Evolutionary conservation across 192 early-diverging fungal species (phyloP).

Genomic region (Paraglomus occultum): DNA sequence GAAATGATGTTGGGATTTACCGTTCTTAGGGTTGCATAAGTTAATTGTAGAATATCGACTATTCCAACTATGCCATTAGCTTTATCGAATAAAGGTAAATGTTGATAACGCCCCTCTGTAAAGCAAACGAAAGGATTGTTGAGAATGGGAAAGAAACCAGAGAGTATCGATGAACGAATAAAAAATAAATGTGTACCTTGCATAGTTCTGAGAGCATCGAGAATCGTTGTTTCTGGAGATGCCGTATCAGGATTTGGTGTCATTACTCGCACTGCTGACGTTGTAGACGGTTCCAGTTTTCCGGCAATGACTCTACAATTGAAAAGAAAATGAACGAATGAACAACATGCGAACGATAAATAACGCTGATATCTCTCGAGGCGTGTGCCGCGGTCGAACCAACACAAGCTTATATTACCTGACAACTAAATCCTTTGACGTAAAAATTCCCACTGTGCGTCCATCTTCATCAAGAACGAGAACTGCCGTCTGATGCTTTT

Average conservation of each 20-base stretch:
- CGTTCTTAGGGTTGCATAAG: slow-evolving; percentile 74
- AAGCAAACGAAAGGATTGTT: neutral
- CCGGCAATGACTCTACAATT: slow-evolving; percentile 72
- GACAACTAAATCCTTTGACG: slow-evolving; percentile 71
- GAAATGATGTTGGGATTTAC: slow-evolving; percentile 54
- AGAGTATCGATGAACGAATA: neutral
- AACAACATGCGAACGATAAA: neutral
- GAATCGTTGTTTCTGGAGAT: slow-evolving; percentile 58
- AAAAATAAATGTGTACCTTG: slow-evolving; percentile 44
- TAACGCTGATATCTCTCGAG: neutral
- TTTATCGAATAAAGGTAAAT: slow-evolving; percentile 71
- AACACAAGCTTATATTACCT: neutral
- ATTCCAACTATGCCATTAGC: slow-evolving; percentile 66
- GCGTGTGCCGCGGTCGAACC: neutral
- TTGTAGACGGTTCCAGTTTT: slow-evolving; percentile 78
- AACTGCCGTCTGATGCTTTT: slow-evolving; percentile 66
- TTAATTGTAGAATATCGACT: slow-evolving; percentile 77
- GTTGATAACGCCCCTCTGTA: slow-evolving; percentile 63
- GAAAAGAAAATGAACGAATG: neutral
- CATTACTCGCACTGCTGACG: slow-evolving; percentile 95
- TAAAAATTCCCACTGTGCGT: slow-evolving; percentile 73
- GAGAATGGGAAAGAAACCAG: neutral
- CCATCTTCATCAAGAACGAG: slow-evolving; percentile 64
- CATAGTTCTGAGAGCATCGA: slow-evolving; percentile 80
- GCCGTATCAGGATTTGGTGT: slow-evolving; percentile 81